Evolutionary conservation across 257 asterid genomes (phyloP), one percentile per base, ranked within the genome.

Genomic region (Solanum piurae): DNA sequence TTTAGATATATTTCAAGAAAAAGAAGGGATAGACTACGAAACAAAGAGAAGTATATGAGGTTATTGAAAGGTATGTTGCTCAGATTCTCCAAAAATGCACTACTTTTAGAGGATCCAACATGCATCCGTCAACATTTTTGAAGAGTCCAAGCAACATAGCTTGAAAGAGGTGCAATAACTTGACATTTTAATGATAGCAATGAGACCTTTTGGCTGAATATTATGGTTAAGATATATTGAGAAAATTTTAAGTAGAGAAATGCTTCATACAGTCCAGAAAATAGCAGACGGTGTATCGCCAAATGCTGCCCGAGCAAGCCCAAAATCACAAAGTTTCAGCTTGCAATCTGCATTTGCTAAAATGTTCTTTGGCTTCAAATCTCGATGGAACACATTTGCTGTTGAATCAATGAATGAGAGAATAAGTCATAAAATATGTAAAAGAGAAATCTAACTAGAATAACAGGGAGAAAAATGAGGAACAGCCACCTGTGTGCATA

Each of bases 311-410:
- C 98, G 99, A 82, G 99, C 99, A 55, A 97, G 95, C 83, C 99
- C 99, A 89, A 97, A 97, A 94, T 97, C 99, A 90, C 99, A 97
- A 69, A 97, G 95, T 92, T 97, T 97, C 90, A 97, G 86, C 94
- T 97, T 94, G 95, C 99, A 97, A 92, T 97, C 98, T 25, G 99
- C 98, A 89, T 95, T 97, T 74, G 99, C 99, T 87, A 97, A 98
- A 88, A 97, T 97, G 91, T 95, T 97, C 90, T 94, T 97, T 83
- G 99, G 99, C 91, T 97, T 97, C 88, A 97, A 89, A 87, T 97
- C 99, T 83, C 99, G 91, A 88, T 97, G 99, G 92, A 88, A 95
- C 84, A 95, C 99, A 66, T 97, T 93, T 82, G 98, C 99, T 97
- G 98, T 92, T 89, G 79, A 88, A 88, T 40, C 55, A 73, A 77